Percentiles rank a stretch among this genome's conserved stretches.
Conservation (phyloP, 2,329 filamentous ascomycete species). For the Pezicula neosporulosa region DNA sequence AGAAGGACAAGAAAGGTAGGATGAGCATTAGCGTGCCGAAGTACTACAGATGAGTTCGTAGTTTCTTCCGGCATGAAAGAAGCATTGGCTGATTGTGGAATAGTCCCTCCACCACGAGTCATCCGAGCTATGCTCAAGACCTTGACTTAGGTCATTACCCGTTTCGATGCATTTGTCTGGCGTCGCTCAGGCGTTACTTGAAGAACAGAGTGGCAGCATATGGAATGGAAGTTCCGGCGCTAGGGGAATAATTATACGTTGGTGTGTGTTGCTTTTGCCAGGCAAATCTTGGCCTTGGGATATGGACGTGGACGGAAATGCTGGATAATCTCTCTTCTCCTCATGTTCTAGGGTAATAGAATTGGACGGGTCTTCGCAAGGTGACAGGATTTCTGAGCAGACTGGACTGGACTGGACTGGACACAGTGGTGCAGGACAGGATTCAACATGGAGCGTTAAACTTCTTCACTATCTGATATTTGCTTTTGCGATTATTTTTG, state of each 20-base stretch:
- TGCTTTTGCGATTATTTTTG: not conserved
- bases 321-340: not conserved
- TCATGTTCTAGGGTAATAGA: constrained; percentile 1
- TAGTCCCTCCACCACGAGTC: constrained; percentile 61
- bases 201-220: no score
- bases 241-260: no score
- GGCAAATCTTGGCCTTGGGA: no score
- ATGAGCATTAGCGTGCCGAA: constrained; percentile 80
- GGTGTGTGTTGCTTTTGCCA: no score
- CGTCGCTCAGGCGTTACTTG: no score
- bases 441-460: not conserved
- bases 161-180: not conserved
- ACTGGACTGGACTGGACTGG: not conserved
- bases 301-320: no score
- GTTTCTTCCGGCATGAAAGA: constrained; percentile 9
- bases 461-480: not conserved
- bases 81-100: constrained; percentile 17
- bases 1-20: constrained; percentile 95
- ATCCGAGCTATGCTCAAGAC: constrained; percentile 70
- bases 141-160: constrained; percentile 47
- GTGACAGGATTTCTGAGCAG: not conserved
- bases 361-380: not conserved
- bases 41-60: constrained; percentile 49
- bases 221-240: no score
- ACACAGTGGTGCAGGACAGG: not conserved